Evolutionary conservation across 106 monocot species (phyloP).

Genomic region (Hemerocallis citrina): DNA sequence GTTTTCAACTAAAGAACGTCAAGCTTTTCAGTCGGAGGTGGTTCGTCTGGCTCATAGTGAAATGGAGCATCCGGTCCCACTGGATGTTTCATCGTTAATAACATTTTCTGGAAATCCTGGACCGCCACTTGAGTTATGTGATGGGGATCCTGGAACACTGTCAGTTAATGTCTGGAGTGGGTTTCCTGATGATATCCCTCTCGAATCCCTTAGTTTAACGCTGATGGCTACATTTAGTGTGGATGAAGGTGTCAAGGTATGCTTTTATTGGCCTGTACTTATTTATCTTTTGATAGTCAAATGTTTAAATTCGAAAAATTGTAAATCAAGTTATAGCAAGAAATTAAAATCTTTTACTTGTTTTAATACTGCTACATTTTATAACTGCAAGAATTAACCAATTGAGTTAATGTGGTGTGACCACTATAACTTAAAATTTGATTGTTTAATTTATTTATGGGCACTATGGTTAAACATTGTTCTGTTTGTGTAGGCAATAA

Average conservation of each 20-base stretch:
- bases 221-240: conserved; percentile 58
- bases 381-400: background rate
- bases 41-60: conserved; percentile 79
- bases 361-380: background rate
- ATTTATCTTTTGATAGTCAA: conserved; percentile 3
- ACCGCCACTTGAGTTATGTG: conserved; percentile 82
- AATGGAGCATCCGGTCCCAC: conserved; percentile 90
- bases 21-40: conserved; percentile 85
- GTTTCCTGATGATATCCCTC: conserved; percentile 88
- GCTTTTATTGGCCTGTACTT: background rate
- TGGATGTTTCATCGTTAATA: conserved; percentile 91
- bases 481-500: conserved; percentile 72
- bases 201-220: conserved; percentile 85
- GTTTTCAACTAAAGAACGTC: conserved; percentile 73
- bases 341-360: background rate
- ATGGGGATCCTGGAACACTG: conserved; percentile 80
- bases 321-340: background rate
- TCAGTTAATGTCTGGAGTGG: conserved; percentile 90
- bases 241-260: conserved; percentile 95
- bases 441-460: background rate
- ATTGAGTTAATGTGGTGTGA: background rate
- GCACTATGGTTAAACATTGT: background rate
- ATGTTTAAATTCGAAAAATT: background rate
- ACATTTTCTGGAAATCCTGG: conserved; percentile 89
- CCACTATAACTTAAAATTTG: background rate